Percentiles rank a stretch among this genome's conserved stretches.
These are phyloP conservation scores for Talaromyces borbonicus DNA, from an alignment of 495 filamentous ascomycete genomes.

Conservation along the genomic window DNA sequence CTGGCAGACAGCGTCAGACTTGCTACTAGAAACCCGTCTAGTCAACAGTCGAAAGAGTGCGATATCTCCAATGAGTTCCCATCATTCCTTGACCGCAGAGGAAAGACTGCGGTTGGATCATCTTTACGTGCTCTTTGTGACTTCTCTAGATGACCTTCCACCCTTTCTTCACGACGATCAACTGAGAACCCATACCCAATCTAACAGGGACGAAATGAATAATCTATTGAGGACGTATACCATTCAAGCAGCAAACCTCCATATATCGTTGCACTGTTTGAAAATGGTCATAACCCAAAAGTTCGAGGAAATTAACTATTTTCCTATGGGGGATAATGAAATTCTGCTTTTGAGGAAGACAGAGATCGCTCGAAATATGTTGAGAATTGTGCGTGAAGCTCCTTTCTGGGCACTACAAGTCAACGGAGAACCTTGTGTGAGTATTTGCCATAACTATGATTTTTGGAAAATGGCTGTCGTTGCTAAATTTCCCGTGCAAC, in stretches of 20 bases:
- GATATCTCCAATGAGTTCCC: not conserved
- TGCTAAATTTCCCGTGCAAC: conserved; percentile 9
- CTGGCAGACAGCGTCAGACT: conserved; percentile 15
- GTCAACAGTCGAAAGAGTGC: conserved; percentile 7
- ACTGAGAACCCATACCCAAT: conserved; percentile 1
- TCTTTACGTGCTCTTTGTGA: conserved; percentile 16
- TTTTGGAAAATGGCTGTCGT: not conserved
- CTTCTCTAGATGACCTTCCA: conserved; percentile 14
- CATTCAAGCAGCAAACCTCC: conserved; percentile 19
- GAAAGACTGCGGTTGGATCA: conserved; percentile 12
- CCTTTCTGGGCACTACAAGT: conserved; percentile 16
- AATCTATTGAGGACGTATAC: conserved; percentile 8
- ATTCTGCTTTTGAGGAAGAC: conserved; percentile 15
- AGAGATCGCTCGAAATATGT: conserved; percentile 15
- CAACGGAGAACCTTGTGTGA: conserved; percentile 18
- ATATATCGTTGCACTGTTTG: conserved; percentile 19
- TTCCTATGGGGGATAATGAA: conserved; percentile 8
- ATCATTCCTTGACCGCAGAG: conserved; percentile 8
- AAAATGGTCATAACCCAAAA: conserved; percentile 20
- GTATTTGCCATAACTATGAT: not conserved
- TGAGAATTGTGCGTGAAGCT: conserved; percentile 14
- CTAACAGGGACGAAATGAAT: conserved; percentile 3
- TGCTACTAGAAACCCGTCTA: conserved; percentile 14
- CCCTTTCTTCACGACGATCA: conserved; percentile 10
- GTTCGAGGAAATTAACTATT: conserved; percentile 16